Base-by-base conservation (phyloP, 371 early-diverging fungal species). In the Mucor velutinosus region DNA sequence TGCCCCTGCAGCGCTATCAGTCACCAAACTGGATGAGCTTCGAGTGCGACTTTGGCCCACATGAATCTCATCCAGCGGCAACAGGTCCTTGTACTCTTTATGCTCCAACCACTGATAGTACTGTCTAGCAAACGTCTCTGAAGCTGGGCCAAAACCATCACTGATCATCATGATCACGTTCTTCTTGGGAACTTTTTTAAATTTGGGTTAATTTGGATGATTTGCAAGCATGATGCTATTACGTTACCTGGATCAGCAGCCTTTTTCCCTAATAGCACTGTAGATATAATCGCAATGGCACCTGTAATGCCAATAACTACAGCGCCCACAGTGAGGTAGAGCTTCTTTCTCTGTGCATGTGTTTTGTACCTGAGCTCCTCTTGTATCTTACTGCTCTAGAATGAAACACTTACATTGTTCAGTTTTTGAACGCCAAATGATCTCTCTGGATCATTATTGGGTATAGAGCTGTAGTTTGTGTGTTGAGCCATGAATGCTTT, bases 1-100 rank as follows among this genome's bases (percentile, higher is more conserved):
- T 5, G 97, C 98, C 4, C 97, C 98, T 17, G 98, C 97, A 17
- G 97, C 98, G 43, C 95, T 95, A 79, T 98, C 98, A 0, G 98
- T 97, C 7, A 98, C 85, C 29, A 94, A 78, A 70, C 91, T 90
- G 63, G 81, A 77, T 25, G 90, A 89, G 65, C 94, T 93, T 21
- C 93, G 82, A 1, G 97, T 98, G 25, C 98, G 86, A 25, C 93
- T 93, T 12, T 92, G 72, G 5, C 98, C 97, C 4, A 95, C 88
- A 19, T 94, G 86, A 33, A 97, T 92, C 55, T 85, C 73, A 78
- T 98, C 98, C 19, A 98, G 78, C 0, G 95, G 91, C 0, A 86
- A 73, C 33, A 77, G 37, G 35, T 65, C 47, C 37, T 73, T 74
- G 43, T 73, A 69, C 4, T 82, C 64, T 4, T 78, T 32, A 10